phyloP scores from a whole-genome alignment of 768 basidiomycete species.

The Hydnum rufescens region DNA sequence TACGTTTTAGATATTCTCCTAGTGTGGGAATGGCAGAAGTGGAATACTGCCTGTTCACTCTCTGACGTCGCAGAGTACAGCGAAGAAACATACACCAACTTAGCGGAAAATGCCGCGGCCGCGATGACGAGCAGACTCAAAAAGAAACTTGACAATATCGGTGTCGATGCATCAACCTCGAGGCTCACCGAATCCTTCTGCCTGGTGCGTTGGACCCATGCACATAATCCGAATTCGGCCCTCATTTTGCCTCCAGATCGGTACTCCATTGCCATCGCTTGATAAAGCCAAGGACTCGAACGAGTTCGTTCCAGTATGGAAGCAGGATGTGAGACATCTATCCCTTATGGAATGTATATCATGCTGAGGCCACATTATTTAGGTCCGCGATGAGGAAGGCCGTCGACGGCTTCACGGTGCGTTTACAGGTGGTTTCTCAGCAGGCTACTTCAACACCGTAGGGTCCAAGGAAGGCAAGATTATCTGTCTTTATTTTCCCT shows the following conservation, averaged over 20 bases:
- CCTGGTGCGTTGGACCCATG: conserved; percentile 27
- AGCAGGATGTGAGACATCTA: conserved; percentile 58
- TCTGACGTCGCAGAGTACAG: too few species aligned
- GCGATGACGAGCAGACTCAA: conserved; percentile 45
- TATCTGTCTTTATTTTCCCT: background rate
- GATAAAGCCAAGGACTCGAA: conserved; percentile 81
- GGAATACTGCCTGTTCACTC: background rate
- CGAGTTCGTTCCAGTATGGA: conserved; percentile 95
- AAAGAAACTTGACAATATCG: conserved; percentile 65
- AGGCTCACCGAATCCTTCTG: conserved; percentile 74
- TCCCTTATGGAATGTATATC: conserved; percentile 9
- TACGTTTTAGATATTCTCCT: background rate
- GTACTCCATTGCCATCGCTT: conserved; percentile 85
- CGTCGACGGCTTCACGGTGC: conserved; percentile 88
- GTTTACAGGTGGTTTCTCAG: conserved; percentile 95
- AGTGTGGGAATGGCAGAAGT: background rate
- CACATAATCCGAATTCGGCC: conserved; percentile 1
- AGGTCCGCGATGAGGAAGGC: conserved; percentile 89
- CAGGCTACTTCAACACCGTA: conserved; percentile 91
- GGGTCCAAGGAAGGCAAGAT: conserved; percentile 80
- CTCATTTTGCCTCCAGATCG: conserved; percentile 36
- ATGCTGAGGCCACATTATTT: conserved; percentile 5
- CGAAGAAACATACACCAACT: too few species aligned
- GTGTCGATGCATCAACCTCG: conserved; percentile 42
- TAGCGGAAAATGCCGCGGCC: too few species aligned